Conservation (phyloP, 1,284 basidiomycete species). For the Xanthoconium separans region DNA sequence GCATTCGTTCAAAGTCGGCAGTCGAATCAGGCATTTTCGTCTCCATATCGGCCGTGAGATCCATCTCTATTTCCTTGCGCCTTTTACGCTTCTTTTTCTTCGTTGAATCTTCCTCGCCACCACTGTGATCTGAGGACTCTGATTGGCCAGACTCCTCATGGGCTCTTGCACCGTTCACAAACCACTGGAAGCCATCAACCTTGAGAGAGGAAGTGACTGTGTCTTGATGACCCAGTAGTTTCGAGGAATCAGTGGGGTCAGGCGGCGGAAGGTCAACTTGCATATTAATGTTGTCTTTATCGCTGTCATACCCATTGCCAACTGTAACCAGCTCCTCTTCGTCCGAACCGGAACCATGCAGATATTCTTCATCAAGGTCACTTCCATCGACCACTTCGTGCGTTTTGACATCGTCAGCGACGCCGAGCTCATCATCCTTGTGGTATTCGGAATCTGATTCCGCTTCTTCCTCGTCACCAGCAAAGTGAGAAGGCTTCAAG, state of each 20-base stretch:
- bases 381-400: constrained; percentile 23
- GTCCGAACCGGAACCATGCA: constrained; percentile 16
- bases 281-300: constrained; percentile 41
- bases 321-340: constrained; percentile 26
- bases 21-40: constrained; percentile 85
- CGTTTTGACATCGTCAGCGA: constrained; percentile 26
- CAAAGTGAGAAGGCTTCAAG: constrained; percentile 88
- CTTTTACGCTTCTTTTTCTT: constrained; percentile 66
- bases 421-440: constrained; percentile 30
- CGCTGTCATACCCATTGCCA: constrained; percentile 22
- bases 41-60: constrained; percentile 85
- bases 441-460: constrained; percentile 18
- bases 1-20: constrained; percentile 91
- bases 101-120: constrained; percentile 43
- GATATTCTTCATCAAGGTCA: constrained; percentile 22
- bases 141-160: constrained; percentile 34
- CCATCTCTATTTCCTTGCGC: constrained; percentile 73
- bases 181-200: constrained; percentile 74
- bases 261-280: constrained; percentile 41
- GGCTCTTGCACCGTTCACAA: constrained; percentile 38
- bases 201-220: constrained; percentile 41
- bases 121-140: constrained; percentile 48
- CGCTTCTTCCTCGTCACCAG: constrained; percentile 38
- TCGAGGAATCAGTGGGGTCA: constrained; percentile 17
- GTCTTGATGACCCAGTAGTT: constrained; percentile 13